Evolutionary conservation across 2,329 filamentous ascomycete species (phyloP), one percentile per base, ranked within the genome.

Genomic region (Sporothrix brasiliensis): DNA sequence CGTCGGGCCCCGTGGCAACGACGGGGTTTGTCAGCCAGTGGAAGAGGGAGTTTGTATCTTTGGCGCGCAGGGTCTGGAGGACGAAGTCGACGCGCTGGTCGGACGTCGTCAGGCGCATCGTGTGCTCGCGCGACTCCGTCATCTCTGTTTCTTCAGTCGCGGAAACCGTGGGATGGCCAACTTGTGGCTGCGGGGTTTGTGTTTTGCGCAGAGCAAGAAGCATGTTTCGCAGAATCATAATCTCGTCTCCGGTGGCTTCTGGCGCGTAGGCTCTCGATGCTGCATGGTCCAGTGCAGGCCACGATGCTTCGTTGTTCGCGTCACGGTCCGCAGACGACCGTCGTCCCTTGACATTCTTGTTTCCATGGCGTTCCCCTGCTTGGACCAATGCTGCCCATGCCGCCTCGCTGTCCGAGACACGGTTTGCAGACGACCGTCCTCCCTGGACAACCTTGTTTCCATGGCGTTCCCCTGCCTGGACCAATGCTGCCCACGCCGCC

Each of bases 21-120:
- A 47, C 58, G n/a, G 58, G 56, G 13, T 47, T 63, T 47, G 58
- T 63, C n/a, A 63, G 21, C 58, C 58, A 63, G 58, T 47, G 47
- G 39, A 47, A 47, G 13, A 63, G 58, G 5, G 39, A 47, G 14
- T 19, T 44, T 5, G 58, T 47, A 39, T 63, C 58, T 63, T 63
- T 63, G 0, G 11, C 39, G 13, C 58, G 58, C n/a, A 63, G 39
- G 6, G 58, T 10, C 13, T 63, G 58, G 58, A 63, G 39, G 58
- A 63, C 21, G 21, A 63, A 63, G 11, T 63, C 41, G n/a, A 47
- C 21, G n/a, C 58, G 39, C 27, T 44, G n/a, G 13, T 47, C 58
- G 21, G 39, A 16, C 24, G 39, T 47, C n/a, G 21, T 19, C 39
- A 63, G 39, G 9, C 21, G 58, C 27, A 14, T 3, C 4, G 58